Evolutionary conservation across 2,329 filamentous ascomycete genomes (phyloP).

Genomic region (Ceratocystis variospora): DNA sequence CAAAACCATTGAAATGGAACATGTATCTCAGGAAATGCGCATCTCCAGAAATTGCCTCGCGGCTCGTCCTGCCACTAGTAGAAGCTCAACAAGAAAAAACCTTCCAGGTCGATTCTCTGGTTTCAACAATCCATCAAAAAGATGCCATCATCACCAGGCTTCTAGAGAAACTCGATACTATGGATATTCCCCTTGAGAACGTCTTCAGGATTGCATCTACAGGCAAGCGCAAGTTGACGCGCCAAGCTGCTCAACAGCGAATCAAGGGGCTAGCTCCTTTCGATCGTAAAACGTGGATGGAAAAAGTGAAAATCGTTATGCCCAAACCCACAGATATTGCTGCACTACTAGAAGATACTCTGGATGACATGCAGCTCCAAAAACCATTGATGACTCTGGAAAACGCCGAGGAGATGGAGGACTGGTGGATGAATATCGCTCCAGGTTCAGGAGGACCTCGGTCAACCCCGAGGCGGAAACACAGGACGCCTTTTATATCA

Average conservation of each 20-base stretch:
- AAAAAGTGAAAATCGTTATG: not conserved
- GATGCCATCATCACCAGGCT: constrained; percentile 38
- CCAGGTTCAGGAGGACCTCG: constrained; percentile 6
- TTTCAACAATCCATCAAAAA: constrained; percentile 35
- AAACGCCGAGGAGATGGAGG: not conserved
- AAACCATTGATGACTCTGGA: not conserved
- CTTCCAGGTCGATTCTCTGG: constrained; percentile 32
- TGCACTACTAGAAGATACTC: constrained; percentile 8
- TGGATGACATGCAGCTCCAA: constrained; percentile 8
- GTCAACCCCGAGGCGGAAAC: not conserved
- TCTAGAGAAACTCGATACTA: constrained; percentile 40
- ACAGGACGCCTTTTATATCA: not conserved
- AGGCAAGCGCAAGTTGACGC: constrained; percentile 34
- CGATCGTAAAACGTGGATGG: constrained; percentile 6
- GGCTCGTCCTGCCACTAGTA: constrained; percentile 40
- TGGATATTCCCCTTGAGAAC: constrained; percentile 38
- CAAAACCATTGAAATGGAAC: constrained; percentile 48
- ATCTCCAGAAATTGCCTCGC: constrained; percentile 31
- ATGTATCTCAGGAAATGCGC: constrained; percentile 40
- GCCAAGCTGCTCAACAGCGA: constrained; percentile 33
- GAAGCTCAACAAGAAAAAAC: constrained; percentile 32
- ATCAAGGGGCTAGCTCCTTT: constrained; percentile 41
- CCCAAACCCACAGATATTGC: not conserved
- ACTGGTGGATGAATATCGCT: constrained; percentile 15
- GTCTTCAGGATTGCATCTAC: constrained; percentile 37